Evolutionary conservation across 1,139 yeast genomes (phyloP).

Genomic region (Meyerozyma guilliermondii): DNA sequence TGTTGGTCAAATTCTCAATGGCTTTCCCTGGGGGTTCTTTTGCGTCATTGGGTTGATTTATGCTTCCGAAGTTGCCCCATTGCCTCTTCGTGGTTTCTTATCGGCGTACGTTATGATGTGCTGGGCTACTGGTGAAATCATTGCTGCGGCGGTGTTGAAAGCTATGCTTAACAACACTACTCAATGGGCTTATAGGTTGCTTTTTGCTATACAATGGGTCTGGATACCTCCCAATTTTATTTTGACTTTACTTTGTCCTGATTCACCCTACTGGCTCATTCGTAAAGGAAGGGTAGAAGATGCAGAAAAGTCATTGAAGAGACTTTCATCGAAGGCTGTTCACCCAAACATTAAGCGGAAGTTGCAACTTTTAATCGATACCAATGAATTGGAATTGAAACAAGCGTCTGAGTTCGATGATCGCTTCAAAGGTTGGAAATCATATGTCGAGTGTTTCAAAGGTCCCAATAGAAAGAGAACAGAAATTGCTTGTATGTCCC

Average conservation of each 20-base stretch:
- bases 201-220: slow-evolving; percentile 26
- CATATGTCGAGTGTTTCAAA: slow-evolving; percentile 16
- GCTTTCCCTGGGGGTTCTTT: slow-evolving; percentile 23
- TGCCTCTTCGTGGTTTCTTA: slow-evolving; percentile 19
- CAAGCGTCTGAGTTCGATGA: slow-evolving; percentile 10
- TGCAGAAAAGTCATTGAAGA: slow-evolving; percentile 17
- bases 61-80: slow-evolving; percentile 20
- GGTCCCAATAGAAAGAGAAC: slow-evolving; percentile 18
- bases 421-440: slow-evolving; percentile 12
- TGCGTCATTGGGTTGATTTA: slow-evolving; percentile 23
- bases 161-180: slow-evolving; percentile 17
- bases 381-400: slow-evolving; percentile 21
- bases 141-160: slow-evolving; percentile 23
- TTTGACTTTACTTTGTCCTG: slow-evolving; percentile 20
- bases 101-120: slow-evolving; percentile 25
- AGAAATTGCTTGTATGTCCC: slow-evolving; percentile 16
- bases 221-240: slow-evolving; percentile 21
- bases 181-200: slow-evolving; percentile 20
- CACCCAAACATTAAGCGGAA: slow-evolving; percentile 15
- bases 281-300: slow-evolving; percentile 18
- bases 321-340: slow-evolving; percentile 13
- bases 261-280: slow-evolving; percentile 25
- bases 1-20: slow-evolving; percentile 20
- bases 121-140: slow-evolving; percentile 28
- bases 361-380: slow-evolving; percentile 20